These are phyloP conservation scores for Boletus vinaceobasis DNA, from an alignment of 768 basidiomycete species.

Conservation along the genomic window DNA sequence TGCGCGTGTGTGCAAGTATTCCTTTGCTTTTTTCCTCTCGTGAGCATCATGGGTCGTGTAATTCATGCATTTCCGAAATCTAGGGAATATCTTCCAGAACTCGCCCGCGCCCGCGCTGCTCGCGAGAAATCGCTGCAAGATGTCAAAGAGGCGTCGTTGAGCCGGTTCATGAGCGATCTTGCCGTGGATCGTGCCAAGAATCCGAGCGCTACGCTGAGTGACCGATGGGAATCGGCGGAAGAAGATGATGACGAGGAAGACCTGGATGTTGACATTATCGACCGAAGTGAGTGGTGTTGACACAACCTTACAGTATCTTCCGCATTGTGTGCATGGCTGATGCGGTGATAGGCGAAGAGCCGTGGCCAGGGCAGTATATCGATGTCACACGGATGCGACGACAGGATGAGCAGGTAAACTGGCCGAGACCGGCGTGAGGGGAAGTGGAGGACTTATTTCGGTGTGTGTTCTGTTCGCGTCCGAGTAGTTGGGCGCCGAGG, in stretches of 20 bases:
- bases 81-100: constrained; percentile 91
- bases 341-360: constrained; percentile 52
- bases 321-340: constrained; percentile 8
- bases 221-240: constrained; percentile 61
- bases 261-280: constrained; percentile 56
- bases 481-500: background rate
- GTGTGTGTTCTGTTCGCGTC: background rate
- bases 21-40: background rate
- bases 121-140: constrained; percentile 64
- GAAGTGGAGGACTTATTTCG: background rate
- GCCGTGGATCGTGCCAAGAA: constrained; percentile 66
- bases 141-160: constrained; percentile 73
- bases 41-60: constrained; percentile 4
- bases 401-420: constrained; percentile 55
- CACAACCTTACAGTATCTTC: background rate
- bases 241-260: constrained; percentile 55
- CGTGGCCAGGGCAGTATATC: constrained; percentile 71
- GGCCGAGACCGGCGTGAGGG: constrained; percentile 65
- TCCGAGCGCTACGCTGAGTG: constrained; percentile 51
- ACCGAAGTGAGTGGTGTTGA: constrained; percentile 54
- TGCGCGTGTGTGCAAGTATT: background rate
- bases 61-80: constrained; percentile 1
- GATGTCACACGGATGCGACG: constrained; percentile 64
- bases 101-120: constrained; percentile 63
- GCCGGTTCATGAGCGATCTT: constrained; percentile 75